Evolutionary conservation across 2,329 filamentous ascomycete species (phyloP).

Genomic region (Calonectria pseudoreteaudii): DNA sequence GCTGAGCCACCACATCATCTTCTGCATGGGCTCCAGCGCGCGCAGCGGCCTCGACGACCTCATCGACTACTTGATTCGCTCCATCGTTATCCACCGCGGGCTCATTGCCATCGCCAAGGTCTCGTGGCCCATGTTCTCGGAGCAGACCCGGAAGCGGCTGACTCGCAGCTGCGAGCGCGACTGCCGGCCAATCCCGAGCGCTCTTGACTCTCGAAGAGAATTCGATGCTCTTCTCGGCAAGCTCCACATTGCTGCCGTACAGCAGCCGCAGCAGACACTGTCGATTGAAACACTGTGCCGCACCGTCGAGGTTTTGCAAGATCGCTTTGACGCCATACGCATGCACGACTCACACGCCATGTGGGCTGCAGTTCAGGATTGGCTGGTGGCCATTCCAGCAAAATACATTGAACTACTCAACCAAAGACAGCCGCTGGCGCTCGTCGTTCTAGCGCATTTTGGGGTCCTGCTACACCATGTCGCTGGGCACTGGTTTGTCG

Average conservation of each 20-base stretch:
- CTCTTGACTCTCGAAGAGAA: background rate
- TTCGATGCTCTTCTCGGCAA: background rate
- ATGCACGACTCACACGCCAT: background rate
- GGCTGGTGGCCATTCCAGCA: background rate
- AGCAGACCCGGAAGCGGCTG: background rate
- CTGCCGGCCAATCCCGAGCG: background rate
- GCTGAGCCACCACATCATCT: background rate
- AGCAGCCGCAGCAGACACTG: too few species aligned
- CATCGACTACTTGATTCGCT: background rate
- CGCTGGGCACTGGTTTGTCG: background rate
- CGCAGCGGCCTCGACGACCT: background rate
- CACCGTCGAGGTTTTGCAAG: background rate
- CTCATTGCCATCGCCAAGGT: background rate
- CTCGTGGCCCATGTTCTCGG: background rate
- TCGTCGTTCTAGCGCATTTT: background rate
- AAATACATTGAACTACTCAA: background rate
- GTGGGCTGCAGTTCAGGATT: slow-evolving; percentile 2
- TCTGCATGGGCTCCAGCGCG: background rate
- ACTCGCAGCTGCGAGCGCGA: background rate
- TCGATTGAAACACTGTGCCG: background rate
- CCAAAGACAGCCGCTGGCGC: background rate
- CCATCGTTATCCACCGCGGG: background rate
- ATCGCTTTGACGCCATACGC: background rate
- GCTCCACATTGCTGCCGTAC: background rate
- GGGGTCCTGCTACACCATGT: background rate